A percentile compares a stretch with the other conserved stretches of the same genome.
Evolutionary conservation across 768 basidiomycete species (phyloP).

Genomic region (Lentinus brumalis): DNA sequence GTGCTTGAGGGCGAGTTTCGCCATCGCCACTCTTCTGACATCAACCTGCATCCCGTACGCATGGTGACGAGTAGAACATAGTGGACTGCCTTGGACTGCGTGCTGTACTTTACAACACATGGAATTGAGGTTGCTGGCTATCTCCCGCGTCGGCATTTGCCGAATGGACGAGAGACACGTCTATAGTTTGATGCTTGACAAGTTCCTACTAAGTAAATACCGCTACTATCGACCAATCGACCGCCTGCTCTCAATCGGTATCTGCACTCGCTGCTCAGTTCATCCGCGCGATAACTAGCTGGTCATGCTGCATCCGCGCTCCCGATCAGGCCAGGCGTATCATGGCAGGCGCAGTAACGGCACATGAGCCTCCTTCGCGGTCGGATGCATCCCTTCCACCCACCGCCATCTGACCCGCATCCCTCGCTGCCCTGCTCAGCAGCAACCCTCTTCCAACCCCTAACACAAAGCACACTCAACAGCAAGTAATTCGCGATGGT

Average conservation of each 20-base stretch:
- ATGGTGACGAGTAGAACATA: too few relatives aligned
- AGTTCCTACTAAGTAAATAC: too few relatives aligned
- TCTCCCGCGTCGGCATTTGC: too few relatives aligned
- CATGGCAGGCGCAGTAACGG: not conserved
- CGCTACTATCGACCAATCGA: not conserved
- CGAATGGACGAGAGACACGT: too few relatives aligned
- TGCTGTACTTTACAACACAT: too few relatives aligned
- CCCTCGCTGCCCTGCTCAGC: not conserved
- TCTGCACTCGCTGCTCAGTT: not conserved
- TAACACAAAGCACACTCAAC: not conserved
- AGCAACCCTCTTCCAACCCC: not conserved
- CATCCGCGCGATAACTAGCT: not conserved
- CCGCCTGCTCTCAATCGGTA: not conserved
- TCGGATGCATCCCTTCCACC: conserved; percentile 4
- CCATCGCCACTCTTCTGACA: too few relatives aligned
- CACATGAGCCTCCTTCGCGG: conserved; percentile 1
- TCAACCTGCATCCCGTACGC: too few relatives aligned
- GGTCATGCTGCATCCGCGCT: conserved; percentile 7
- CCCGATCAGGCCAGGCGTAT: conserved; percentile 7
- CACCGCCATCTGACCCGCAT: conserved; percentile 6
- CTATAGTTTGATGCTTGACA: too few relatives aligned
- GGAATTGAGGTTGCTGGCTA: too few relatives aligned
- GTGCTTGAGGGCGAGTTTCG: not conserved
- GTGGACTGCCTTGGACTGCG: too few relatives aligned
- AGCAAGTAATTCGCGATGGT: conserved; percentile 27